Conservation (phyloP, 768 basidiomycete species). For the Pulveroboletus sp. region DNA sequence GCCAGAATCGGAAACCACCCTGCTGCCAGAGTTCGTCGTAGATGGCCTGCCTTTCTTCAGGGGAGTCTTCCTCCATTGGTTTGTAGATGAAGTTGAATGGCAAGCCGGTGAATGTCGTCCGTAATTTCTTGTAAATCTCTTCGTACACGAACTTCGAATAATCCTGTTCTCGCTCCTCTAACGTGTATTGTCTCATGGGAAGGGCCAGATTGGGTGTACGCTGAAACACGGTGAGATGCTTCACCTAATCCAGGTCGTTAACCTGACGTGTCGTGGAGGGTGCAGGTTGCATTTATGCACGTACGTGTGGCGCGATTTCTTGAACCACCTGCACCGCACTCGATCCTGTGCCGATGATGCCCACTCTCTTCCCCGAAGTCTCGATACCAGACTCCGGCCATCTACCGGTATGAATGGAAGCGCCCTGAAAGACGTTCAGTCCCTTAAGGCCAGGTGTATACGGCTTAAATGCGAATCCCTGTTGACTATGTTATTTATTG, state of each 20-base stretch:
- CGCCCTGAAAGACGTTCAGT: constrained; percentile 7
- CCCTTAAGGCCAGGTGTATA: constrained; percentile 11
- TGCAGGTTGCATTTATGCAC: no score
- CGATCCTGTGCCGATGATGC: constrained; percentile 16
- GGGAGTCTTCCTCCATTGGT: constrained; percentile 7
- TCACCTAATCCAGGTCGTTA: background rate
- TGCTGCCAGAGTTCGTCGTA: constrained; percentile 9
- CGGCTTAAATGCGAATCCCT: constrained; percentile 12
- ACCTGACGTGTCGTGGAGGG: background rate
- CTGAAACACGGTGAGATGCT: constrained; percentile 11
- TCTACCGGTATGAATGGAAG: constrained; percentile 8
- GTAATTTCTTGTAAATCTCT: constrained; percentile 4
- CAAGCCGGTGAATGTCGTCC: background rate
- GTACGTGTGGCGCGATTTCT: constrained; percentile 12
- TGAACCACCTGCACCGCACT: constrained; percentile 15
- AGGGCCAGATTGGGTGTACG: constrained; percentile 15
- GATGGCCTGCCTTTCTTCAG: constrained; percentile 7
- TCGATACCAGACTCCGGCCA: constrained; percentile 18
- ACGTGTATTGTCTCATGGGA: constrained; percentile 9
- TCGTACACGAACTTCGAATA: constrained; percentile 11
- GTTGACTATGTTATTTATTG: background rate
- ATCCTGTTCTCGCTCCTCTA: constrained; percentile 10
- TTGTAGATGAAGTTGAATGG: background rate
- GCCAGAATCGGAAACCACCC: constrained; percentile 10
- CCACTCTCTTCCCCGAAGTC: constrained; percentile 10